phyloP scores from a whole-genome alignment of 768 basidiomycete genomes.

The Holtermanniella nyarrowii region DNA sequence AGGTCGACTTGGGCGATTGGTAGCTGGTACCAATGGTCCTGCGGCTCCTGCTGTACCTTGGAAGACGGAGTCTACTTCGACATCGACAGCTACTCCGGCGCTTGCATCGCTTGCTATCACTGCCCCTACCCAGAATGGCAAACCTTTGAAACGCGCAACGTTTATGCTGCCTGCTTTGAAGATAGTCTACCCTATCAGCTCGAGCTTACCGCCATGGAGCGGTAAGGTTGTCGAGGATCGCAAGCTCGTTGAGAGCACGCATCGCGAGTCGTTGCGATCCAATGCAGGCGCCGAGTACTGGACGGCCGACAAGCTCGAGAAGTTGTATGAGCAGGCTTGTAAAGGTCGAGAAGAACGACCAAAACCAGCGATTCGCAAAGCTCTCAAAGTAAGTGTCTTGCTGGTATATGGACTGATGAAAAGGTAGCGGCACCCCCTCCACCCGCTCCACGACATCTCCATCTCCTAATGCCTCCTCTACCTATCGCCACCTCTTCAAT shows the following conservation, averaged over 20 bases:
- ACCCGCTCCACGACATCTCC: conserved; percentile 18
- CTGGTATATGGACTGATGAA: background rate
- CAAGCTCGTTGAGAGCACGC: conserved; percentile 45
- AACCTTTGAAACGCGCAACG: conserved; percentile 73
- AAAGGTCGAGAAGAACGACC: conserved; percentile 39
- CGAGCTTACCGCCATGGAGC: conserved; percentile 69
- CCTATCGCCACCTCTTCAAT: conserved; percentile 1
- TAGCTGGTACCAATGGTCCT: conserved; percentile 6
- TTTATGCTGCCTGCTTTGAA: conserved; percentile 80
- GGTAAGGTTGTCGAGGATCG: conserved; percentile 72
- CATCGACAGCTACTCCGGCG: conserved; percentile 5
- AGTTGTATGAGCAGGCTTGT: conserved; percentile 56
- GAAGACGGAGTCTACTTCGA: conserved; percentile 1
- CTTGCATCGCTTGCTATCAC: conserved; percentile 1
- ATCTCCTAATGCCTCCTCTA: conserved; percentile 10
- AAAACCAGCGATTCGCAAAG: conserved; percentile 27
- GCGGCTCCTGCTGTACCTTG: conserved; percentile 1
- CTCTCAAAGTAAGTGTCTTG: conserved; percentile 28
- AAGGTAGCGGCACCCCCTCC: conserved; percentile 10
- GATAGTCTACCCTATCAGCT: conserved; percentile 82
- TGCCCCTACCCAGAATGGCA: conserved; percentile 25
- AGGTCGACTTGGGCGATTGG: conserved; percentile 26
- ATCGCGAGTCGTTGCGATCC: conserved; percentile 13
- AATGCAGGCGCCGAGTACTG: conserved; percentile 59
- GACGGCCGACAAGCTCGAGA: conserved; percentile 70